Conservation (phyloP, 805 yeast genomes). For the Ogataea wickerhamii region DNA sequence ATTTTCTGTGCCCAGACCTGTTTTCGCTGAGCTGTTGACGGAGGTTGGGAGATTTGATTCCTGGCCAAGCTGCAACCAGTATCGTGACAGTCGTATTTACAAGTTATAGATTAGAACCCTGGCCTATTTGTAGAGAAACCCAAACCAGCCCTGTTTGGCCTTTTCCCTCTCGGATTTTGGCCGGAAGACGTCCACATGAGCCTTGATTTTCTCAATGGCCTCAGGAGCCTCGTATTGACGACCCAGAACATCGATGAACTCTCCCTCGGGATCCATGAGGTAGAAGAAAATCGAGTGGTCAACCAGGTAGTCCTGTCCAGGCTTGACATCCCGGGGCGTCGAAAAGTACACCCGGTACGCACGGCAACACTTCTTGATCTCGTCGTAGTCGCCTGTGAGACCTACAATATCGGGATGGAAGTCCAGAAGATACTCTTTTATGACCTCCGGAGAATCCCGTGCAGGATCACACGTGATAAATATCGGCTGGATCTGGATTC, state of each 20-base stretch:
- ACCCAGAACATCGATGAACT: constrained; percentile 91
- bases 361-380: constrained; percentile 81
- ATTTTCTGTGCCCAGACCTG: no score
- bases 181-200: constrained; percentile 69
- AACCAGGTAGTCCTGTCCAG: constrained; percentile 94
- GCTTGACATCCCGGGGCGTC: constrained; percentile 91
- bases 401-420: constrained; percentile 91
- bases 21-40: no score
- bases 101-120: no score
- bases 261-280: constrained; percentile 97
- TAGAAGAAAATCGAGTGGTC: constrained; percentile 98
- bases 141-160: constrained; percentile 57
- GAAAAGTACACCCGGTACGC: constrained; percentile 92
- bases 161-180: constrained; percentile 69
- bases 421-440: constrained; percentile 78
- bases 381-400: constrained; percentile 85
- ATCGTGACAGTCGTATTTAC: no score
- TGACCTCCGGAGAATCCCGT: constrained; percentile 82
- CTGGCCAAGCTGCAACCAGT: no score
- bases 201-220: constrained; percentile 72
- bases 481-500: constrained; percentile 71
- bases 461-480: constrained; percentile 98
- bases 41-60: no score
- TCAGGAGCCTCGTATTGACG: constrained; percentile 79
- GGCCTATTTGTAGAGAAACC: constrained; percentile 49